A percentile compares a stretch with the other conserved stretches of the same genome.
These are phyloP conservation scores for Eucalyptus fibrosa DNA, from an alignment of 345 rosid genomes.

Conservation along the genomic window DNA sequence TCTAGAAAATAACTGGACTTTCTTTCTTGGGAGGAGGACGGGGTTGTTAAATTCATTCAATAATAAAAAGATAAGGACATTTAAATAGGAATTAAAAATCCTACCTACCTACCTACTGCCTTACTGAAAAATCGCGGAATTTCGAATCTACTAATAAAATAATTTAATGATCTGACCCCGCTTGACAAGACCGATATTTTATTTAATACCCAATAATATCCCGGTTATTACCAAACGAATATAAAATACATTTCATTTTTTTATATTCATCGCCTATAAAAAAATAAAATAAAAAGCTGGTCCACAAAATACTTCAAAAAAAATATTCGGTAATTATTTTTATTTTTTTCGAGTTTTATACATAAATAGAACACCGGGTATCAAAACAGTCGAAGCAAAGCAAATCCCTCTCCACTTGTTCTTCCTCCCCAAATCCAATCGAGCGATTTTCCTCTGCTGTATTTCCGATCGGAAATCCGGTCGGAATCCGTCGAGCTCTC, in stretches of 20 bases:
- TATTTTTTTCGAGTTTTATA: neutral
- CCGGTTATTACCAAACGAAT: neutral
- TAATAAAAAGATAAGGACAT: neutral
- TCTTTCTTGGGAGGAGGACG: neutral
- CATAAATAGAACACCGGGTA: neutral
- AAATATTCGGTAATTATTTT: neutral
- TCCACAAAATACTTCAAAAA: neutral
- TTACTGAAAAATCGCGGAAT: no score
- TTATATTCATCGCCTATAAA: neutral
- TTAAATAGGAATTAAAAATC: neutral
- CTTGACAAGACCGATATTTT: neutral
- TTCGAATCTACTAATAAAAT: neutral
- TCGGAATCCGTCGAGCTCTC: neutral
- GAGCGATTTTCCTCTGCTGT: neutral
- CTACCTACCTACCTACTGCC: neutral
- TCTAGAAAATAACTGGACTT: neutral
- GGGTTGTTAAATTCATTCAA: neutral
- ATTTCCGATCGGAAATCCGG: neutral
- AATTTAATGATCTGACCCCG: neutral
- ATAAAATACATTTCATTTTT: neutral
- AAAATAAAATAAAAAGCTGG: neutral
- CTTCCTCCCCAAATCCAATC: neutral
- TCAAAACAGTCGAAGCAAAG: neutral
- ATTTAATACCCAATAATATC: neutral
- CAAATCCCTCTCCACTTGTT: neutral